A percentile compares a stretch with the other conserved stretches of the same genome.
These are phyloP conservation scores for Ascobolus immersus DNA, from an alignment of 495 filamentous ascomycete species.

Conservation along the genomic window DNA sequence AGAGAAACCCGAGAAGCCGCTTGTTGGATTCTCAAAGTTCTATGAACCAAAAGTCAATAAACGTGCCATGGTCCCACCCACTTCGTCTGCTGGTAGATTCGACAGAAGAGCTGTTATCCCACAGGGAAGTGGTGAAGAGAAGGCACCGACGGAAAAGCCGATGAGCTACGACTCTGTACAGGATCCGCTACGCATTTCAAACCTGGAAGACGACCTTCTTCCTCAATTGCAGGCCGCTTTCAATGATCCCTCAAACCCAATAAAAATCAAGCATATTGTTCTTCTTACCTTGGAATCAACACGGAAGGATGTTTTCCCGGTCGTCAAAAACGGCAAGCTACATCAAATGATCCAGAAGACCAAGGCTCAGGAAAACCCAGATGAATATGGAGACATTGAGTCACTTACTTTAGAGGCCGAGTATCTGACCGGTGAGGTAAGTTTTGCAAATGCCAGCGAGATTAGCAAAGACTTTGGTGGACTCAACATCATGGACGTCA, in stretches of 20 bases:
- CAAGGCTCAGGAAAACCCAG: neutral
- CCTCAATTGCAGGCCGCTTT: conserved; percentile 16
- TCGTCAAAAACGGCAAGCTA: conserved; percentile 19
- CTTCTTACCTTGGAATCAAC: conserved; percentile 24
- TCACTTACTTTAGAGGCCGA: conserved; percentile 20
- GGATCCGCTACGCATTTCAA: conserved; percentile 23
- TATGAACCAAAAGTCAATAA: too few species aligned
- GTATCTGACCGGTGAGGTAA: conserved; percentile 21
- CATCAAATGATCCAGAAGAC: conserved; percentile 17
- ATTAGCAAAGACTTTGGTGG: conserved; percentile 17
- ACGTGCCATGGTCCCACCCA: too few species aligned
- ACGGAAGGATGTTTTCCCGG: conserved; percentile 24
- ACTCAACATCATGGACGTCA: conserved; percentile 21
- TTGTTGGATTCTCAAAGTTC: conserved; percentile 4
- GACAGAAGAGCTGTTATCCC: too few species aligned
- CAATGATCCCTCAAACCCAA: conserved; percentile 14
- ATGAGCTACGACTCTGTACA: conserved; percentile 17
- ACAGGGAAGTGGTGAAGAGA: conserved; percentile 1
- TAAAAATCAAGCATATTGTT: conserved; percentile 23
- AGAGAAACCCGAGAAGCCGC: conserved; percentile 1
- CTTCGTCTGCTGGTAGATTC: too few species aligned
- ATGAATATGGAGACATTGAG: conserved; percentile 11
- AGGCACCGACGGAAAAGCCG: neutral
- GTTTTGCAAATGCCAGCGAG: conserved; percentile 8
- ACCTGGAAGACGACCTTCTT: conserved; percentile 18